These are phyloP conservation scores for Pugionium dolabratum DNA, from an alignment of 345 rosid species.

Conservation along the genomic window DNA sequence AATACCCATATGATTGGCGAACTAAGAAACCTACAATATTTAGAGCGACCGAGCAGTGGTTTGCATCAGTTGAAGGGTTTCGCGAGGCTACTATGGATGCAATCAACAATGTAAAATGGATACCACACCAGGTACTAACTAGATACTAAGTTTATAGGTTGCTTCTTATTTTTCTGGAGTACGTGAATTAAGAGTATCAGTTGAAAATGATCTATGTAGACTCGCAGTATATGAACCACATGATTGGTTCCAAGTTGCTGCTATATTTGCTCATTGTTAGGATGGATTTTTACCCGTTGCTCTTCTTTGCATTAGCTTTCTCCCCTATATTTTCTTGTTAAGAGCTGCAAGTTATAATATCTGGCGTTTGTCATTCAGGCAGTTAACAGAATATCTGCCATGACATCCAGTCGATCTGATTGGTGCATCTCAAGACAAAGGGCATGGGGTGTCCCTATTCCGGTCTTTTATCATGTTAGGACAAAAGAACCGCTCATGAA, in stretches of 20 bases:
- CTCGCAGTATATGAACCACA: constrained; percentile 2
- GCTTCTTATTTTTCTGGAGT: background rate
- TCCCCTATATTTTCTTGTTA: background rate
- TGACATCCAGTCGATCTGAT: constrained; percentile 92
- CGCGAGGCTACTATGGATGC: constrained; percentile 82
- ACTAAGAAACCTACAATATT: constrained; percentile 91
- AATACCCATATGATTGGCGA: constrained; percentile 98
- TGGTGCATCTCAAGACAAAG: constrained; percentile 99
- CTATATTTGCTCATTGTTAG: constrained; percentile 6
- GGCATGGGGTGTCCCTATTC: constrained; percentile 97
- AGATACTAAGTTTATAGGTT: constrained; percentile 18
- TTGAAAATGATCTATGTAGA: constrained; percentile 4
- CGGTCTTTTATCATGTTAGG: constrained; percentile 75
- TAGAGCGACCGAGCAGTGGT: constrained; percentile 99
- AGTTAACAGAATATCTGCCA: constrained; percentile 83
- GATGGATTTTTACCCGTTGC: constrained; percentile 8
- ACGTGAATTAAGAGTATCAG: background rate
- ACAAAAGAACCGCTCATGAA: constrained; percentile 90
- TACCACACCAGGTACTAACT: constrained; percentile 81
- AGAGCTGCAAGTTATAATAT: constrained; percentile 13
- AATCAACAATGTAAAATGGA: constrained; percentile 78
- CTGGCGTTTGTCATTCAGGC: constrained; percentile 50
- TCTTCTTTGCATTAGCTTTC: background rate
- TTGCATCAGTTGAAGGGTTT: constrained; percentile 96
- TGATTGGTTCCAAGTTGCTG: constrained; percentile 10